A percentile compares a stretch with the other conserved stretches of the same genome.
Conservation (phyloP, 2,329 filamentous ascomycete genomes). For the Coniochaeta ligniaria region DNA sequence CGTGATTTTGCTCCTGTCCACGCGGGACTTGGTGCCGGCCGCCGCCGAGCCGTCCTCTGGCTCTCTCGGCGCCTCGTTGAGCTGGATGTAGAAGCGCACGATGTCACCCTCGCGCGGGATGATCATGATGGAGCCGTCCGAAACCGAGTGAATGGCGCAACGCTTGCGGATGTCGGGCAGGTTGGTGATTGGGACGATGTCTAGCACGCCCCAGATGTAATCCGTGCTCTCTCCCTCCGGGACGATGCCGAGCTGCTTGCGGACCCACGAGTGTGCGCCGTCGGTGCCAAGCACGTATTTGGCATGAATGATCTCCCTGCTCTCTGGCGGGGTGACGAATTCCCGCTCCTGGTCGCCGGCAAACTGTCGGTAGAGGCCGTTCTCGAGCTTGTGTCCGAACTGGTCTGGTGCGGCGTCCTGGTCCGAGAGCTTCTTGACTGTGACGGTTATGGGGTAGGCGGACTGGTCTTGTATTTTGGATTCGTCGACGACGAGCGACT, state of each 20-base stretch:
- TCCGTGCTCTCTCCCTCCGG: conserved; percentile 8
- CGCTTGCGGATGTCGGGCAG: conserved; percentile 16
- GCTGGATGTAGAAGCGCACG: background rate
- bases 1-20: background rate
- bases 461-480: no score
- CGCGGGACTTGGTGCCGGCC: background rate
- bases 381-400: background rate
- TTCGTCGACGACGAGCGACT: background rate
- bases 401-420: background rate
- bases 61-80: background rate
- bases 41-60: background rate
- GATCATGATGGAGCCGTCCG: conserved; percentile 14
- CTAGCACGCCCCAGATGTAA: conserved; percentile 14
- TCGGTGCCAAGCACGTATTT: conserved; percentile 62
- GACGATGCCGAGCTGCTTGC: conserved; percentile 38
- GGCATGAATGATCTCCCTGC: conserved; percentile 33
- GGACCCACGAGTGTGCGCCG: conserved; percentile 57
- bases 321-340: background rate
- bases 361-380: background rate
- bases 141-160: conserved; percentile 13
- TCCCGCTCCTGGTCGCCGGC: background rate
- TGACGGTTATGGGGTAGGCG: background rate
- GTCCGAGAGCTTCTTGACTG: background rate
- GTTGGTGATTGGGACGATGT: conserved; percentile 15
- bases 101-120: conserved; percentile 15